Base-by-base conservation (phyloP, 2,329 filamentous ascomycete species). In the Pestalotiopsis sp. region DNA sequence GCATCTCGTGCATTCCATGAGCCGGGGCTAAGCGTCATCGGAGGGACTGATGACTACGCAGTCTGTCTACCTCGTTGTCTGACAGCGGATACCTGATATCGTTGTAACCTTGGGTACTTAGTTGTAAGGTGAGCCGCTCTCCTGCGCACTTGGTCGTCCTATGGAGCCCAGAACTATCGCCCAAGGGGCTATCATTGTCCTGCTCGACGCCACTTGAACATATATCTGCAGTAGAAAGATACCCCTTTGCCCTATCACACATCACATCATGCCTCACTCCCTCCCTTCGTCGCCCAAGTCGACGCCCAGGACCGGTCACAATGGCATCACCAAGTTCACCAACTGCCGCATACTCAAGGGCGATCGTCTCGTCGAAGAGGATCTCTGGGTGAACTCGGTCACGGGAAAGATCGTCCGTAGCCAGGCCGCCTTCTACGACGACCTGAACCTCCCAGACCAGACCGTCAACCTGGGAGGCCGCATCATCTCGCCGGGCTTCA, bases 351-450 rank as follows among this genome's bases (percentile, higher is more conserved):
- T 97, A 31, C 85, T 95, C 69, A 90, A 89, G 75, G 89, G 88
- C 73, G 86, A 91, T 72, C 77, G 84, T 23, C 85, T 97, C 31
- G 86, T 97, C 59, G 81, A 89, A 59, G 90, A 92, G 71, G 95
- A 97, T 77, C 87, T 97, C n/a, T 97, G 94, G 94, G 90, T 97
- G 70, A 94, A 92, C 79, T 92, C 93, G 0, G 78, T 86, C 17
- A 93, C 91, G 1, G 95, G 95, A 72, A 95, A 93, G 79, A 93
- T 97, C 75, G 84, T 97, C 62, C 87, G 90, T 73, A 93, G 87
- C 75, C 90, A 91, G 75, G 82, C 86, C 49, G 83, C 85, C 45
- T 92, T 91, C 78, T 95, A 93, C 78, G 90, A 90, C 74, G 86
- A 92, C 66, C 85, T 90, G 60, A 83, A 87, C 66, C 83, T 91